Percentiles rank a stretch among this genome's conserved stretches.
Evolutionary conservation across 2,329 filamentous ascomycete genomes (phyloP).

Genomic region (Xylariaceae sp.): DNA sequence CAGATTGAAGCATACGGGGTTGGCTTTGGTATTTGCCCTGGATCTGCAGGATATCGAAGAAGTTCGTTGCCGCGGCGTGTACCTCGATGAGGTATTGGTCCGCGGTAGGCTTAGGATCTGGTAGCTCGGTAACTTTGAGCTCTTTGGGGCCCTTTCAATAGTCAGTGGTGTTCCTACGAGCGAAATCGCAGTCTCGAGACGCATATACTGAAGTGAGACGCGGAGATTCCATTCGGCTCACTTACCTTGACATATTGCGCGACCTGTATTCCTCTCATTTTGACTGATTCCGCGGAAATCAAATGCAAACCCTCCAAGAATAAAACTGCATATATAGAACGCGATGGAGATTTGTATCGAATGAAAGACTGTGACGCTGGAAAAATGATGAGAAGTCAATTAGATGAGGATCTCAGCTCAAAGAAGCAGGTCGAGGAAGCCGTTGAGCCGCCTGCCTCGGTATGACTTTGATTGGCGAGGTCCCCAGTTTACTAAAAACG

Average conservation of each 20-base stretch:
- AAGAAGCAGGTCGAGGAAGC: conserved; percentile 1
- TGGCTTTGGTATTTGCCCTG: conserved; percentile 95
- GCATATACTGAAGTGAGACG: neutral
- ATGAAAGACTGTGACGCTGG: neutral
- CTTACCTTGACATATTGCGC: conserved; percentile 71
- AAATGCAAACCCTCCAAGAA: too few relatives aligned
- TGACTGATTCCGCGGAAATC: conserved; percentile 25
- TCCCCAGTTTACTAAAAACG: too few relatives aligned
- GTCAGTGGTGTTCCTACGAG: neutral
- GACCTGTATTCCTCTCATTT: conserved; percentile 74
- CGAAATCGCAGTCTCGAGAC: conserved; percentile 1
- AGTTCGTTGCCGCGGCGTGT: conserved; percentile 86
- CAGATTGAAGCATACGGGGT: conserved; percentile 50
- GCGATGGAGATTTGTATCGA: too few relatives aligned
- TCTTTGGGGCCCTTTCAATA: conserved; percentile 66
- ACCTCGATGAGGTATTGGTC: conserved; percentile 85
- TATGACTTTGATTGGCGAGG: conserved; percentile 15
- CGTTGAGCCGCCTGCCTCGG: conserved; percentile 14
- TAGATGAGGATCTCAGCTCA: conserved; percentile 13
- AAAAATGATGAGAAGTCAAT: neutral
- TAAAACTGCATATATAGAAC: too few relatives aligned
- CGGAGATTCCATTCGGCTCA: neutral
- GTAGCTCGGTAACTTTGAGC: conserved; percentile 70
- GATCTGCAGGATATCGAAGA: conserved; percentile 95
- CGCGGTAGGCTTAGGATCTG: conserved; percentile 68